Evolutionary conservation across 371 early-diverging fungal genomes (phyloP), one percentile per base, ranked within the genome.

Genomic region (Rhizoclosmatium hyalinum): DNA sequence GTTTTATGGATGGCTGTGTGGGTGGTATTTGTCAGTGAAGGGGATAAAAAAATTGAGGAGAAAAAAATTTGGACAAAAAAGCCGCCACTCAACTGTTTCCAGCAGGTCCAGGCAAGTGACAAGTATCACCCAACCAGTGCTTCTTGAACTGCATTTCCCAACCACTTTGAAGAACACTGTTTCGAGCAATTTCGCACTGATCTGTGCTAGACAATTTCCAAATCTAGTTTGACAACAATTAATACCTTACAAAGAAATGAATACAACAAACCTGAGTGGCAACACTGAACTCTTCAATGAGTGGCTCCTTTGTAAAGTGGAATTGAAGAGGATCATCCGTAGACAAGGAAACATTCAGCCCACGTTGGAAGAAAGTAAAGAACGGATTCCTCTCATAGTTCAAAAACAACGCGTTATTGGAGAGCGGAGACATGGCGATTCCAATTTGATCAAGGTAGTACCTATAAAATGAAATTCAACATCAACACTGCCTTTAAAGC

Each of bases 291-390:
- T 99, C 99, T 81, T 99, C 99, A 80, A 98, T 99, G 78, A 99
- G 80, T 0, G 99, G 99, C 81, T 99, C 99, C 79, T 95, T 94
- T 14, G 98, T 98, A 73, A 95, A 98, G 77, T 99, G 99, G 88
- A 99, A 98, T 82, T 99, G 99, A 39, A 99, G 81, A 3, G 99
- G 99, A 84, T 99, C 99, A 82, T 99, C 99, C 2, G 98, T 98
- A 3, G 97, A 96, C 47, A 99, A 84, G 8, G 94, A 93, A 32
- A 99, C 94, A 77, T 98, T 98, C 56, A 99, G 89, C 0, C 99
- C 99, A 32, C 96, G 92, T 67, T 96, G 93, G 89, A 98, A 98
- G 84, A 95, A 99, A 6, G 88, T 60, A 56, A 94, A 90, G 79
- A 99, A 92, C 3, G 99, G 99, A 81, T 98, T 99, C 69, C 98